Evolutionary conservation across 805 yeast species (phyloP).

Genomic region (Wickerhamiella cacticola): DNA sequence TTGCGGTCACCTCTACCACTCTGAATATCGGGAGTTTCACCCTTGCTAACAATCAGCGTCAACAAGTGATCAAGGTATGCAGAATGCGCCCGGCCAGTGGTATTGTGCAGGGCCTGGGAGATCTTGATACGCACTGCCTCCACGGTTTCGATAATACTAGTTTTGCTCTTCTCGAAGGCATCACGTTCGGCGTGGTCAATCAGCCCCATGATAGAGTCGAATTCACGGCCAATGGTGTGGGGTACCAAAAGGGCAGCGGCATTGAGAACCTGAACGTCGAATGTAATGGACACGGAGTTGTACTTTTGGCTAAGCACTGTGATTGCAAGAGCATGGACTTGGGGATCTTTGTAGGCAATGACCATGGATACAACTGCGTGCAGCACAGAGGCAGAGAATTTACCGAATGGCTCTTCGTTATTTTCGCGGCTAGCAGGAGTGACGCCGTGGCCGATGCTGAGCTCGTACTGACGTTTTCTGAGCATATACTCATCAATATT

Average conservation of each 20-base stretch:
- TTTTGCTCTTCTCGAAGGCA: conserved; percentile 13
- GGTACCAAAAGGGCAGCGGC: conserved; percentile 23
- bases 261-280: conserved; percentile 29
- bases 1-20: conserved; percentile 33
- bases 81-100: conserved; percentile 36
- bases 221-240: conserved; percentile 16
- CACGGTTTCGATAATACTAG: conserved; percentile 28
- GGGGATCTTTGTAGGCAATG: conserved; percentile 36
- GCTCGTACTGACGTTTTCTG: conserved; percentile 14
- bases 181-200: conserved; percentile 18
- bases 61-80: conserved; percentile 56
- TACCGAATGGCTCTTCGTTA: conserved; percentile 28
- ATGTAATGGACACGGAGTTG: conserved; percentile 19
- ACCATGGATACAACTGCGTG: conserved; percentile 20
- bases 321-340: conserved; percentile 64
- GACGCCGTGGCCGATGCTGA: neutral
- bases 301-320: conserved; percentile 50
- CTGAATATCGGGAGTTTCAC: conserved; percentile 36
- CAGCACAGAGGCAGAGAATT: conserved; percentile 18
- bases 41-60: conserved; percentile 55
- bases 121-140: conserved; percentile 40
- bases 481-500: conserved; percentile 35
- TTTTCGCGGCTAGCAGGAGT: conserved; percentile 10
- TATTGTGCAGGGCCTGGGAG: conserved; percentile 23
- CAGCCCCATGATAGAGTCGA: conserved; percentile 16